phyloP scores from a whole-genome alignment of 805 yeast genomes.

The Ogataea angusta region DNA sequence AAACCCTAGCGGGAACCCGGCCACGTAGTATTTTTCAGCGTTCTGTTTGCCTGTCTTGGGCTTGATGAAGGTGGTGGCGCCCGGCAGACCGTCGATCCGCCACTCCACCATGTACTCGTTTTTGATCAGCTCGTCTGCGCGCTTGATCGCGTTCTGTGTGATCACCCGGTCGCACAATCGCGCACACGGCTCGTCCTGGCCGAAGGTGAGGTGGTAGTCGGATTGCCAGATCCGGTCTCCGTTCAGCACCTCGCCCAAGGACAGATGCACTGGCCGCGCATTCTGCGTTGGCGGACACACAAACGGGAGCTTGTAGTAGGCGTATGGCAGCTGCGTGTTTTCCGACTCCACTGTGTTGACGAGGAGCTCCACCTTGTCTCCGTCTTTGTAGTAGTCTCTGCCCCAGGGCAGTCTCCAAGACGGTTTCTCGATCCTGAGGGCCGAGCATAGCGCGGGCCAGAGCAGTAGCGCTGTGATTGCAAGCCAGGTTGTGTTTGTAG shows the following conservation, averaged over 20 bases:
- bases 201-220: constrained; percentile 62
- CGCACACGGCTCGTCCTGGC: constrained; percentile 61
- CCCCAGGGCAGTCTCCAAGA: constrained; percentile 29
- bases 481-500: background rate
- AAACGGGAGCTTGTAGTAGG: constrained; percentile 75
- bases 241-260: constrained; percentile 71
- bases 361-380: constrained; percentile 62
- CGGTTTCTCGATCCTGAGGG: constrained; percentile 11
- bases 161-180: constrained; percentile 67
- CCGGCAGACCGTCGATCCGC: constrained; percentile 81
- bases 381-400: constrained; percentile 39
- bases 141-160: constrained; percentile 35
- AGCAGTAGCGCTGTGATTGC: constrained; percentile 2
- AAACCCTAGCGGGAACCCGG: constrained; percentile 85
- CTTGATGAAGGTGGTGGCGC: constrained; percentile 76
- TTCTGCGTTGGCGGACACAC: constrained; percentile 64
- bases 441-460: constrained; percentile 4
- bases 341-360: constrained; percentile 81
- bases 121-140: constrained; percentile 60
- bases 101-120: constrained; percentile 79
- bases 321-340: constrained; percentile 70
- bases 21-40: constrained; percentile 61
- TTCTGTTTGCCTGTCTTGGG: constrained; percentile 47
- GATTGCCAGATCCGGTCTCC: constrained; percentile 82
- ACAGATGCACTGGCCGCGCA: constrained; percentile 60